Conservation (phyloP, 1,139 yeast species). For the Hansenula sp. region DNA sequence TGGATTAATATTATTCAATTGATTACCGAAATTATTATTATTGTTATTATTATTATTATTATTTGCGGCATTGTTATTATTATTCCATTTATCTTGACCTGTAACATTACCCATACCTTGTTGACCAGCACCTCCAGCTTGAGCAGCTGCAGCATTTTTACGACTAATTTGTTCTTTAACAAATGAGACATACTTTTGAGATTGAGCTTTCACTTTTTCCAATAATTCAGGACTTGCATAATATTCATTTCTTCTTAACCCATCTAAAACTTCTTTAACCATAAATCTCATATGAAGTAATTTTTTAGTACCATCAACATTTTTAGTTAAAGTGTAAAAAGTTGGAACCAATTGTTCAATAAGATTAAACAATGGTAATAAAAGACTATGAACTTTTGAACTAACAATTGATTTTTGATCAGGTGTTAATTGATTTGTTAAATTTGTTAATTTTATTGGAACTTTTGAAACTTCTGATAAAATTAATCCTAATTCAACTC, state of each 20-base stretch:
- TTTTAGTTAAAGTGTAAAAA: conserved; percentile 69
- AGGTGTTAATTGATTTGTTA: conserved; percentile 53
- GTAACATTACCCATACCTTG: neutral
- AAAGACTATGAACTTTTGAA: conserved; percentile 45
- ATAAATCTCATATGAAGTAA: conserved; percentile 75
- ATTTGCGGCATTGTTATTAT: neutral
- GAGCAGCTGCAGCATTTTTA: conserved; percentile 8
- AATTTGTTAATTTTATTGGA: conserved; percentile 62
- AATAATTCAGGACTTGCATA: conserved; percentile 66
- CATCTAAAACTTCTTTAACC: conserved; percentile 73
- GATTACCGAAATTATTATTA: conserved; percentile 2
- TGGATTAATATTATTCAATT: conserved; percentile 8
- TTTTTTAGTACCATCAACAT: conserved; percentile 69
- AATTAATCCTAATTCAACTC: conserved; percentile 53
- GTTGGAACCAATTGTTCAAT: conserved; percentile 77
- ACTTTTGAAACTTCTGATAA: conserved; percentile 66
- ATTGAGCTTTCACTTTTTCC: conserved; percentile 66
- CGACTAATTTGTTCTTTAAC: conserved; percentile 49
- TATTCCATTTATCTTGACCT: too few species aligned
- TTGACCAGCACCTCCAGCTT: neutral
- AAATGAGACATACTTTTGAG: conserved; percentile 69
- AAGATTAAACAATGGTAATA: conserved; percentile 60
- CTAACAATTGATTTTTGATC: conserved; percentile 63
- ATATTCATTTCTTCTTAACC: conserved; percentile 55
- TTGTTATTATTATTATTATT: conserved; percentile 7